Percentiles rank a stretch among this genome's conserved stretches.
These are phyloP conservation scores for Spizellomyces sp. DNA, from an alignment of 192 early-diverging fungal species.

Conservation along the genomic window DNA sequence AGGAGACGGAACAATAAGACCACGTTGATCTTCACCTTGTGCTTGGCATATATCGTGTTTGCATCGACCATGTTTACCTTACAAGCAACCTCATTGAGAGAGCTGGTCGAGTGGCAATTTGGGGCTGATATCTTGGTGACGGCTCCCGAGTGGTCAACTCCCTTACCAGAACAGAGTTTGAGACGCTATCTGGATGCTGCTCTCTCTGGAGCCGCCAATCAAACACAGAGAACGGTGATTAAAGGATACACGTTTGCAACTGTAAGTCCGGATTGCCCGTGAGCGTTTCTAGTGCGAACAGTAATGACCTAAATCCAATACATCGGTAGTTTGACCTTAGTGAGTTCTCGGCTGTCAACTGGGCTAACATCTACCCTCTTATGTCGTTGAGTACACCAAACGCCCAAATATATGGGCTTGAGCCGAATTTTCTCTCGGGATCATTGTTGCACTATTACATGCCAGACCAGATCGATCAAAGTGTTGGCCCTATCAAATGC, in stretches of 20 bases:
- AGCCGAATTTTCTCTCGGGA: constrained; percentile 22
- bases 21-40: constrained; percentile 36
- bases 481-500: background rate
- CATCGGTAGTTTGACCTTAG: background rate
- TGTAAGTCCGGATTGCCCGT: constrained; percentile 1
- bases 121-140: constrained; percentile 34
- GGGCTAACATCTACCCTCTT: background rate
- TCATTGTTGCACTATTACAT: constrained; percentile 13
- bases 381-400: background rate
- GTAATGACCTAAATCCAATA: background rate
- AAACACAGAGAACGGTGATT: background rate
- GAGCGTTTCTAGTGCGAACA: too few species aligned
- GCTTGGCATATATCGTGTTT: constrained; percentile 41
- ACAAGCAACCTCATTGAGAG: constrained; percentile 21
- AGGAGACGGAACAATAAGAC: constrained; percentile 33
- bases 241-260: constrained; percentile 31
- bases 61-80: constrained; percentile 39
- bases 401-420: constrained; percentile 23
- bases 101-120: constrained; percentile 30
- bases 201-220: too few species aligned
- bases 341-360: background rate
- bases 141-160: constrained; percentile 10
- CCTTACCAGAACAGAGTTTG: constrained; percentile 26
- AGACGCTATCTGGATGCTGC: constrained; percentile 1
- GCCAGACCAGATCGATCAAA: background rate